Conservation (phyloP, 176 grass and related monocot species). For the Pharus latifolius region DNA sequence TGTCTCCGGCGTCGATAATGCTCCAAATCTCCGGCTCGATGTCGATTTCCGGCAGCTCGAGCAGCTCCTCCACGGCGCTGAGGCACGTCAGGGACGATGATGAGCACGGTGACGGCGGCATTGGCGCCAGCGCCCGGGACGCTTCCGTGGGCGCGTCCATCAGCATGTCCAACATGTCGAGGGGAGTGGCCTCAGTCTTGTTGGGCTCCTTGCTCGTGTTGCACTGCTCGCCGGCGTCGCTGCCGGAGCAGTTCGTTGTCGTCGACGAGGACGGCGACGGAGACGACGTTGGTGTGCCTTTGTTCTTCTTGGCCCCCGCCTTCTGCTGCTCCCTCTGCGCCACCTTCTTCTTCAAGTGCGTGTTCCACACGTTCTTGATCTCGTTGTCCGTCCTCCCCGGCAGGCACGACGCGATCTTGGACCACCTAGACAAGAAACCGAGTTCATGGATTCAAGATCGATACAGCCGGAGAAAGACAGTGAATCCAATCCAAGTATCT, state of each 20-base stretch:
- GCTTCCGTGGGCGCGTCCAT: background rate
- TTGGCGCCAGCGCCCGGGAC: slow-evolving; percentile 1
- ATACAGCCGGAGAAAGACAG: background rate
- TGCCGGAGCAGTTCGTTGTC: slow-evolving; percentile 9
- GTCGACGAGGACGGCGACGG: slow-evolving; percentile 29
- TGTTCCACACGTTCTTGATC: slow-evolving; percentile 99
- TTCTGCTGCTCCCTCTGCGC: slow-evolving; percentile 4
- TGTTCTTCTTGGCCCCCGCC: background rate
- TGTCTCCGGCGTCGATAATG: slow-evolving; percentile 40
- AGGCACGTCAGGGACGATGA: slow-evolving; percentile 31
- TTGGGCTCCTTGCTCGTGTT: slow-evolving; percentile 31
- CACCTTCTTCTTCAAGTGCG: slow-evolving; percentile 78
- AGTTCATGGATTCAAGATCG: background rate
- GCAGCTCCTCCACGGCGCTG: background rate
- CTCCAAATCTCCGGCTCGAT: slow-evolving; percentile 54
- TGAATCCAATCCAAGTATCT: background rate
- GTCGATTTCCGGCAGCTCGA: slow-evolving; percentile 49
- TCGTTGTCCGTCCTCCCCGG: slow-evolving; percentile 93
- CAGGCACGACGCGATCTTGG: slow-evolving; percentile 71
- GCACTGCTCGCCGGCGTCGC: slow-evolving; percentile 28
- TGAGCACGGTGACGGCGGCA: slow-evolving; percentile 37
- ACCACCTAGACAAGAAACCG: slow-evolving; percentile 42
- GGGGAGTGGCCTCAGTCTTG: background rate
- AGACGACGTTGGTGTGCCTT: background rate
- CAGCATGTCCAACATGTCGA: slow-evolving; percentile 33